Conservation (phyloP, 768 basidiomycete genomes). For the Lentinula boryana region DNA sequence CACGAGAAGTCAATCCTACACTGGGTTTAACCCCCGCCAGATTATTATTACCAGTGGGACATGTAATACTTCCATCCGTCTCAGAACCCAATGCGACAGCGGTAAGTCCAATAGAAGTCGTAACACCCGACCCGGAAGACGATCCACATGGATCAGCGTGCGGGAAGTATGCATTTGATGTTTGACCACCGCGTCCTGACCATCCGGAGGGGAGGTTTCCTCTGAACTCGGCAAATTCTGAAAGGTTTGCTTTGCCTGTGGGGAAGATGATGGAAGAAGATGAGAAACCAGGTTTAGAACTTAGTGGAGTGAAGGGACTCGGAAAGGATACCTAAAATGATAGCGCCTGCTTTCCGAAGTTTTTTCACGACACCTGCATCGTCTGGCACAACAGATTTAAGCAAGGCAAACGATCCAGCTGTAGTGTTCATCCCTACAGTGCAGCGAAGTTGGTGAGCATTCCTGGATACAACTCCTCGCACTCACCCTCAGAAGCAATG, state of each 20-base stretch:
- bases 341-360: constrained; percentile 25
- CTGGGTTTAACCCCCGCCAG: constrained; percentile 57
- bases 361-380: constrained; percentile 28
- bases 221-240: constrained; percentile 37
- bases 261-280: background rate
- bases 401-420: constrained; percentile 30
- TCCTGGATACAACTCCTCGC: background rate
- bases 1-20: constrained; percentile 51
- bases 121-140: constrained; percentile 51
- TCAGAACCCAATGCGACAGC: constrained; percentile 44
- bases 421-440: constrained; percentile 34
- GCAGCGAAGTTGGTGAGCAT: background rate
- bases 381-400: constrained; percentile 24
- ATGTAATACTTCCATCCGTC: constrained; percentile 51
- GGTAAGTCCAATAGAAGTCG: constrained; percentile 46
- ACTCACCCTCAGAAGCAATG: constrained; percentile 19
- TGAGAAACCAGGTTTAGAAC: no score
- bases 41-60: constrained; percentile 48
- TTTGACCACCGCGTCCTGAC: constrained; percentile 34
- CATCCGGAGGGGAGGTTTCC: background rate
- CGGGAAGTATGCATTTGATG: constrained; percentile 43
- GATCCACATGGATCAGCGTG: constrained; percentile 52
- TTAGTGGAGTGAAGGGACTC: background rate
- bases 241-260: constrained; percentile 33
- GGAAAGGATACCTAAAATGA: constrained; percentile 21